A percentile compares a stretch with the other conserved stretches of the same genome.
Conservation (phyloP, 2,329 filamentous ascomycete species). For the Penicillium sp. region DNA sequence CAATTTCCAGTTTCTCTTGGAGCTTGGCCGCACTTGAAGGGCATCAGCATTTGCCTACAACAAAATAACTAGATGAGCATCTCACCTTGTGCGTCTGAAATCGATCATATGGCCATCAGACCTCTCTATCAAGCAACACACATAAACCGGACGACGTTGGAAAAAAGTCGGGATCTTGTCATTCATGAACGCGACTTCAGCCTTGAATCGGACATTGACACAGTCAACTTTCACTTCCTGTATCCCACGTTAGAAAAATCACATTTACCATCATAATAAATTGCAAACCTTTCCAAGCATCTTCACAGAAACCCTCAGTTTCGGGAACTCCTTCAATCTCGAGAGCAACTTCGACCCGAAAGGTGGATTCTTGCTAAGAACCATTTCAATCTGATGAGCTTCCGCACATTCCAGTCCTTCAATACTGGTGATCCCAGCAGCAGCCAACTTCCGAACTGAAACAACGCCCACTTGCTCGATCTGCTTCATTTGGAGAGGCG, state of each 20-base stretch:
- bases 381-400: conserved; percentile 70
- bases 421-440: conserved; percentile 69
- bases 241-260: conserved; percentile 10
- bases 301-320: conserved; percentile 57
- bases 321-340: conserved; percentile 69
- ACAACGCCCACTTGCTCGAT: conserved; percentile 75
- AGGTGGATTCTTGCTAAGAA: conserved; percentile 76
- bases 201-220: conserved; percentile 63
- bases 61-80: neutral
- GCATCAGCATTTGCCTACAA: conserved; percentile 19
- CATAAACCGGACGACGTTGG: conserved; percentile 62
- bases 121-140: conserved; percentile 73
- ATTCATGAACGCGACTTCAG: conserved; percentile 71
- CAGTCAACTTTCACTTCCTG: conserved; percentile 39
- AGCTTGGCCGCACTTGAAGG: conserved; percentile 61
- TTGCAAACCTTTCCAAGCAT: conserved; percentile 48
- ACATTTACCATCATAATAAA: conserved; percentile 31
- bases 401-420: conserved; percentile 68
- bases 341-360: conserved; percentile 72
- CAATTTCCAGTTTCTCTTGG: conserved; percentile 59
- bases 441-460: conserved; percentile 70
- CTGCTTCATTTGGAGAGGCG: conserved; percentile 77
- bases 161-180: conserved; percentile 61
- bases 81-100: conserved; percentile 61
- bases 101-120: conserved; percentile 68